Evolutionary conservation across 345 rosid genomes (phyloP).

Genomic region (Eucalyptus globulus): DNA sequence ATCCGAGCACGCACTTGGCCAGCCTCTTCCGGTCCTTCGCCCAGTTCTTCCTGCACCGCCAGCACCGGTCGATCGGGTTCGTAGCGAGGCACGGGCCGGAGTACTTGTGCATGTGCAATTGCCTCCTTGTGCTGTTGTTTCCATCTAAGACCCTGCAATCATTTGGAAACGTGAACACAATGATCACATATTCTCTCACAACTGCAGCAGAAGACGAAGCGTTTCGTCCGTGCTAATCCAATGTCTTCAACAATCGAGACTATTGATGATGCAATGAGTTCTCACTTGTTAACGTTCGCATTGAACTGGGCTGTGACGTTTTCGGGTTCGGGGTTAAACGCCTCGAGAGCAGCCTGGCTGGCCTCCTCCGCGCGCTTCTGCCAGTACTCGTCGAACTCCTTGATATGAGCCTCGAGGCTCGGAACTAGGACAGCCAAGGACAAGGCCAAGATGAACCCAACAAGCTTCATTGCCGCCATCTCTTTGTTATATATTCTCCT

Average conservation of each 20-base stretch:
- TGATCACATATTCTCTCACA: neutral
- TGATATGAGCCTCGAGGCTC: slow-evolving; percentile 3
- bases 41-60: slow-evolving; percentile 30
- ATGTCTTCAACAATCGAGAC: neutral
- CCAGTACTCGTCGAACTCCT: slow-evolving; percentile 24
- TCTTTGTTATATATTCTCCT: neutral
- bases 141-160: neutral
- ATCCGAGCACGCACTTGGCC: slow-evolving; percentile 54
- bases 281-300: slow-evolving; percentile 6
- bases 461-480: neutral
- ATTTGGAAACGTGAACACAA: neutral
- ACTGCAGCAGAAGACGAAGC: neutral
- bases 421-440: neutral
- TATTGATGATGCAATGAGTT: neutral
- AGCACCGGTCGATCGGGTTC: slow-evolving; percentile 37
- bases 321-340: slow-evolving; percentile 18
- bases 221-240: neutral
- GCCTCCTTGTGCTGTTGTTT: slow-evolving; percentile 13
- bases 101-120: neutral
- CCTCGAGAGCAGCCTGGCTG: neutral
- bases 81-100: slow-evolving; percentile 9
- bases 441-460: neutral
- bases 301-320: slow-evolving; percentile 7
- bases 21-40: slow-evolving; percentile 25
- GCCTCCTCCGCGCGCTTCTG: slow-evolving; percentile 13